phyloP scores from a whole-genome alignment of 257 asterid species.

The Misopates orontium region DNA sequence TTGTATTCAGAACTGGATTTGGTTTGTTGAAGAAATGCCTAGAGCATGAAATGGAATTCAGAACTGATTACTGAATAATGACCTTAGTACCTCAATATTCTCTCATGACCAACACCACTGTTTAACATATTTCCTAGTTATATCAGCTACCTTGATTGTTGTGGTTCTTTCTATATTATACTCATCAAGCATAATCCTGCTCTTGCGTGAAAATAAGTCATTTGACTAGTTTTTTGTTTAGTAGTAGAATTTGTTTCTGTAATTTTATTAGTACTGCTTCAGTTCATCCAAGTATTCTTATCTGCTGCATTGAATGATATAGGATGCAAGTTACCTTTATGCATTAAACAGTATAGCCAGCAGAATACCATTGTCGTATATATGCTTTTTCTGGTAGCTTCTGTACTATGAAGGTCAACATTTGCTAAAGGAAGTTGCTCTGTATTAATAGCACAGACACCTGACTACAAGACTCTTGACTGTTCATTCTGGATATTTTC shows the following conservation, averaged over 20 bases:
- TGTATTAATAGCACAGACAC: not conserved
- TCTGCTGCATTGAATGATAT: conserved; percentile 1
- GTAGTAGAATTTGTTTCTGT: not conserved
- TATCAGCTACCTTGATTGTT: not conserved
- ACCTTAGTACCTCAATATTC: not conserved
- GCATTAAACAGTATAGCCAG: conserved; percentile 13
- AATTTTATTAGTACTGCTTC: not conserved
- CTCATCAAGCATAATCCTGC: not conserved
- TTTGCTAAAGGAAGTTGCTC: not conserved
- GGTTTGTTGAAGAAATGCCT: not conserved
- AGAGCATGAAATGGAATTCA: not conserved
- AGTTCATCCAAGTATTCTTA: conserved; percentile 3
- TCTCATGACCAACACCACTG: not conserved
- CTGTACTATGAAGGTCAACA: conserved; percentile 5
- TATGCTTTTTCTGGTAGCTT: conserved; percentile 9
- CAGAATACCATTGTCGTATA: too few species aligned
- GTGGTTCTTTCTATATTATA: not conserved
- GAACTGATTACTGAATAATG: not conserved
- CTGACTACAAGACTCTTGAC: conserved; percentile 1
- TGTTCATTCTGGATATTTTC: not conserved
- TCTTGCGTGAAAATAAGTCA: too few species aligned
- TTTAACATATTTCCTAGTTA: not conserved
- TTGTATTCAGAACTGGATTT: not conserved
- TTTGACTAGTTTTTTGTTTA: not conserved
- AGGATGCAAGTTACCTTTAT: not conserved